Evolutionary conservation across 1,284 basidiomycete species (phyloP).

Genomic region (Tilletia walkeri): DNA sequence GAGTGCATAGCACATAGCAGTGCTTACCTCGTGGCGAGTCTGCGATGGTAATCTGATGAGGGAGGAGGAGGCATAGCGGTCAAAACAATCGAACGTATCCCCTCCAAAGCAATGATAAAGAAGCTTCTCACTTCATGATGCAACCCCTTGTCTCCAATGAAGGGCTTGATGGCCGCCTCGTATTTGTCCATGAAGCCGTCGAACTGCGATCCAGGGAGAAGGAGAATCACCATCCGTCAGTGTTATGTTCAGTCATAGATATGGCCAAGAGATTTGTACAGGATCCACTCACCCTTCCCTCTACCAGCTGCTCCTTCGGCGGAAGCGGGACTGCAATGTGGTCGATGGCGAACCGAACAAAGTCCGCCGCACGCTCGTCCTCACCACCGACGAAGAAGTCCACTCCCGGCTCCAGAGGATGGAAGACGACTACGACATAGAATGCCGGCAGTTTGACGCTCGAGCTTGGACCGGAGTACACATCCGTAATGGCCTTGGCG

Average conservation of each 20-base stretch:
- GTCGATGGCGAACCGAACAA: not conserved
- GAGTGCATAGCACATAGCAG: not conserved
- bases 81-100: too few species aligned
- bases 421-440: slow-evolving; percentile 6
- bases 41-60: not conserved
- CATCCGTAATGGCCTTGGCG: not conserved
- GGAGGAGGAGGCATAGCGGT: not conserved
- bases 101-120: too few species aligned
- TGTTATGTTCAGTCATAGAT: not conserved
- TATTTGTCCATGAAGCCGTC: not conserved
- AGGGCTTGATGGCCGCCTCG: slow-evolving; percentile 4
- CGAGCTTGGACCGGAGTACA: slow-evolving; percentile 8
- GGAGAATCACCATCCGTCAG: not conserved
- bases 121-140: not conserved
- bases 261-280: not conserved
- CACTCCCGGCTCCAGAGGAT: not conserved
- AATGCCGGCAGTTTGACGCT: not conserved
- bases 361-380: not conserved
- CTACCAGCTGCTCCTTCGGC: not conserved
- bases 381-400: slow-evolving; percentile 8
- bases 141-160: not conserved
- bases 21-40: slow-evolving; percentile 6
- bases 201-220: not conserved
- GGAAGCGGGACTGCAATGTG: slow-evolving; percentile 6
- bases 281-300: not conserved